These are phyloP conservation scores for Penicillium bovifimosum DNA, from an alignment of 495 filamentous ascomycete species.

Conservation along the genomic window DNA sequence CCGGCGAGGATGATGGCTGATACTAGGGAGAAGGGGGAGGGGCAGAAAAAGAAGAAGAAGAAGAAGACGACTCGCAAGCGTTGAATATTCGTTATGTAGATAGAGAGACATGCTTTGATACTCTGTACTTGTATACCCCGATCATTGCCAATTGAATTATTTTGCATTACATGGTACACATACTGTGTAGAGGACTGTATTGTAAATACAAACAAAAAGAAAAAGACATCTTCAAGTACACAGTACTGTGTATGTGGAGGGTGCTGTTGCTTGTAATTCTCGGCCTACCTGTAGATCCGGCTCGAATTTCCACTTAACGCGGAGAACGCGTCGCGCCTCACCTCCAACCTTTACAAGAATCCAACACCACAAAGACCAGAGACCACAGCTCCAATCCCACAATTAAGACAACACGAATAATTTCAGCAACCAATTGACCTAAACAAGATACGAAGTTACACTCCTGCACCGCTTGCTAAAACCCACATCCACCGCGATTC, in stretches of 20 bases:
- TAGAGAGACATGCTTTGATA: conserved; percentile 4
- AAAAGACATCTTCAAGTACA: too few relatives aligned
- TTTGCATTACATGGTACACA: conserved; percentile 1
- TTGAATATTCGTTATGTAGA: conserved; percentile 14
- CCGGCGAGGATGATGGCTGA: conserved; percentile 42
- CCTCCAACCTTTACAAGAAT: conserved; percentile 5
- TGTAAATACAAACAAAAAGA: too few relatives aligned
- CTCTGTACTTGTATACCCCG: conserved; percentile 10
- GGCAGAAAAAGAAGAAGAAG: conserved; percentile 49
- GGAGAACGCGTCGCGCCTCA: conserved; percentile 34
- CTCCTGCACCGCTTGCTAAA: not conserved
- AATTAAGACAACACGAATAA: not conserved
- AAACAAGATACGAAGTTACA: not conserved
- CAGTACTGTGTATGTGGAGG: too few relatives aligned
- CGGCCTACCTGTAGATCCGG: not conserved
- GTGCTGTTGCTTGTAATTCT: not conserved
- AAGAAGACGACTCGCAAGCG: conserved; percentile 46
- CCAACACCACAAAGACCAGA: not conserved
- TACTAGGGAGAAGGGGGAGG: conserved; percentile 32
- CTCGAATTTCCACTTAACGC: conserved; percentile 29
- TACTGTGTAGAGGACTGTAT: too few relatives aligned
- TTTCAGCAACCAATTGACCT: not conserved
- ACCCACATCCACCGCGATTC: not conserved
- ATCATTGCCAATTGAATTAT: conserved; percentile 15
- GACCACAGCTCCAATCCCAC: not conserved